These are phyloP conservation scores for Kluyveromyces siamensis DNA, from an alignment of 805 yeast species.

Conservation along the genomic window DNA sequence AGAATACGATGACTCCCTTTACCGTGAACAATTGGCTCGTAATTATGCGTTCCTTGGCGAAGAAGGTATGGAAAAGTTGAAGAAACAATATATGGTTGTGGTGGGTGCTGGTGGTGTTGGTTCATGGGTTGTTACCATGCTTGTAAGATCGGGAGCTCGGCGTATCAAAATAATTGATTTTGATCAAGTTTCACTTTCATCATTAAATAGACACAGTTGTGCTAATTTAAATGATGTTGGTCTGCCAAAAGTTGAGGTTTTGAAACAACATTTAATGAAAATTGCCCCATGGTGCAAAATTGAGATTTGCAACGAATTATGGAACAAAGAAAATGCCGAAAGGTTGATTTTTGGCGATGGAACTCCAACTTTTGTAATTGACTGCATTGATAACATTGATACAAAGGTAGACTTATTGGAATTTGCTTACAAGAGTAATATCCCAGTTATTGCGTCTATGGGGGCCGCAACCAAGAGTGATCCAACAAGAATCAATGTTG, in stretches of 20 bases:
- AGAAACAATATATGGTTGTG: slow-evolving; percentile 64
- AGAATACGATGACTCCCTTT: slow-evolving; percentile 54
- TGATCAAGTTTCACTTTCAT: slow-evolving; percentile 90
- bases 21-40: slow-evolving; percentile 86
- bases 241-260: slow-evolving; percentile 74
- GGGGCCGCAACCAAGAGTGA: slow-evolving; percentile 98
- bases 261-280: slow-evolving; percentile 53
- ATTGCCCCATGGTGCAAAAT: slow-evolving; percentile 93
- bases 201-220: slow-evolving; percentile 89
- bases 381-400: slow-evolving; percentile 93
- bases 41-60: slow-evolving; percentile 88
- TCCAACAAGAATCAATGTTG: slow-evolving; percentile 82
- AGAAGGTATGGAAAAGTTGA: slow-evolving; percentile 67
- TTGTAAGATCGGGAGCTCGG: slow-evolving; percentile 84
- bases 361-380: slow-evolving; percentile 73
- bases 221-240: slow-evolving; percentile 93
- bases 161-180: slow-evolving; percentile 78
- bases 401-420: slow-evolving; percentile 89
- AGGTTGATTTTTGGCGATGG: slow-evolving; percentile 43
- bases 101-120: slow-evolving; percentile 99
- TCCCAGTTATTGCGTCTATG: slow-evolving; percentile 82
- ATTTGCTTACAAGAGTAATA: slow-evolving; percentile 49
- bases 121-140: slow-evolving; percentile 88
- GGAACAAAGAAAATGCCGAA: slow-evolving; percentile 61
- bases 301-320: slow-evolving; percentile 68